phyloP scores from a whole-genome alignment of 495 filamentous ascomycete genomes.

The Usnea hakonensis region DNA sequence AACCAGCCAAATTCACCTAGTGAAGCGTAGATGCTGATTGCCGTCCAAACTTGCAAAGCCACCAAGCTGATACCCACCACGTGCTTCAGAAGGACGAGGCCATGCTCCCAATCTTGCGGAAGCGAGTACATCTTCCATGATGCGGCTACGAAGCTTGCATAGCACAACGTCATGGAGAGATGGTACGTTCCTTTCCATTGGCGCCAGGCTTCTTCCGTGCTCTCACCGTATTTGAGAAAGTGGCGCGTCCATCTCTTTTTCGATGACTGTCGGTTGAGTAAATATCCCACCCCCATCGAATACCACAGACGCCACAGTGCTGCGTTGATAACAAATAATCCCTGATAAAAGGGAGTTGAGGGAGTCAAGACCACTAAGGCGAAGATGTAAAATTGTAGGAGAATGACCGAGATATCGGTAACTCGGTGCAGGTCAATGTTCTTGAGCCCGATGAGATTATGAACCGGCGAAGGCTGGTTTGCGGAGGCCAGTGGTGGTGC shows the following conservation, averaged over 20 bases:
- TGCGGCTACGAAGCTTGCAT: conserved; percentile 80
- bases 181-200: conserved; percentile 98
- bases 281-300: conserved; percentile 75
- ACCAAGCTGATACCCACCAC: conserved; percentile 74
- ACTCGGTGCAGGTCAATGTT: conserved; percentile 84
- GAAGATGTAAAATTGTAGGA: conserved; percentile 66
- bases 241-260: conserved; percentile 91
- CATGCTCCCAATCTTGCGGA: conserved; percentile 77
- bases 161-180: conserved; percentile 80
- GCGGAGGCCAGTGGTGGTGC: conserved; percentile 29
- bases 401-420: conserved; percentile 69
- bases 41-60: conserved; percentile 86
- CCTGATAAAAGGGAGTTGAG: conserved; percentile 62
- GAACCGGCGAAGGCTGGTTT: conserved; percentile 54
- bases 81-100: conserved; percentile 76
- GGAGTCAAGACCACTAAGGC: conserved; percentile 68
- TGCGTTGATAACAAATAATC: conserved; percentile 74
- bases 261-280: conserved; percentile 78
- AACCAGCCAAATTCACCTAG: conserved; percentile 99
- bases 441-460: conserved; percentile 69
- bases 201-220: conserved; percentile 81
- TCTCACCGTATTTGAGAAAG: conserved; percentile 94
- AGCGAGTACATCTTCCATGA: conserved; percentile 93
- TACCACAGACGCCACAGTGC: conserved; percentile 85
- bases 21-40: conserved; percentile 88